Percentiles rank a stretch among this genome's conserved stretches.
Evolutionary conservation across 257 asterid genomes (phyloP).

Genomic region (Leptodermis oblonga): DNA sequence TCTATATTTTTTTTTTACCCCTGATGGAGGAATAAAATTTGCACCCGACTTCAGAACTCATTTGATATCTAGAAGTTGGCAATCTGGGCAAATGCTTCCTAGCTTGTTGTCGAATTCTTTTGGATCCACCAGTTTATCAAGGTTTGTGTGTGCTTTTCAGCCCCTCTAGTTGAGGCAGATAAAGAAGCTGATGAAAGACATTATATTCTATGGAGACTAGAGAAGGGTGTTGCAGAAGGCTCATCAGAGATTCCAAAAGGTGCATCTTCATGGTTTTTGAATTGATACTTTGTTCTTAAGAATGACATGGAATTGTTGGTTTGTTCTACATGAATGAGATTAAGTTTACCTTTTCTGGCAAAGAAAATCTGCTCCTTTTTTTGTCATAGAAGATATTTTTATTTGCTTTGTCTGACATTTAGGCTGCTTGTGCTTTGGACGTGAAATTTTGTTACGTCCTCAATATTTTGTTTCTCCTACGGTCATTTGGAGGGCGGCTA

Average conservation of each 20-base stretch:
- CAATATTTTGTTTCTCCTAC: background rate
- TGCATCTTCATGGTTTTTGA: constrained; percentile 12
- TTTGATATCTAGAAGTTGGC: background rate
- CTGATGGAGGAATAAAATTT: background rate
- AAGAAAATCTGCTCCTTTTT: background rate
- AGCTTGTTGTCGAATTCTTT: background rate
- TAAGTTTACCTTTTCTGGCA: background rate
- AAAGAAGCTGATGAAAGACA: constrained; percentile 72
- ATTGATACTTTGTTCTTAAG: background rate
- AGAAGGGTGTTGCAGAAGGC: constrained; percentile 94
- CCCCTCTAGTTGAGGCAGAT: constrained; percentile 81
- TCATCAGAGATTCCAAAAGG: constrained; percentile 87
- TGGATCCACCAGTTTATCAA: background rate
- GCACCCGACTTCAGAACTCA: background rate
- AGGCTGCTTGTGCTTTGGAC: background rate
- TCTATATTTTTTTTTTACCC: background rate
- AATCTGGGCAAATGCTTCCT: background rate
- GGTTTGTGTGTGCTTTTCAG: constrained; percentile 32
- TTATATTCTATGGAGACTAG: constrained; percentile 82
- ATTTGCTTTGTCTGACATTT: background rate
- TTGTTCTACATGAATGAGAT: background rate
- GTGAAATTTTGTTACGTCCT: background rate
- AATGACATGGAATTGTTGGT: background rate
- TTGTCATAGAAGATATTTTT: background rate
- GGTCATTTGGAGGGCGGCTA: no score